Conservation (phyloP, 2,329 filamentous ascomycete genomes). For the Fusarium longipes region DNA sequence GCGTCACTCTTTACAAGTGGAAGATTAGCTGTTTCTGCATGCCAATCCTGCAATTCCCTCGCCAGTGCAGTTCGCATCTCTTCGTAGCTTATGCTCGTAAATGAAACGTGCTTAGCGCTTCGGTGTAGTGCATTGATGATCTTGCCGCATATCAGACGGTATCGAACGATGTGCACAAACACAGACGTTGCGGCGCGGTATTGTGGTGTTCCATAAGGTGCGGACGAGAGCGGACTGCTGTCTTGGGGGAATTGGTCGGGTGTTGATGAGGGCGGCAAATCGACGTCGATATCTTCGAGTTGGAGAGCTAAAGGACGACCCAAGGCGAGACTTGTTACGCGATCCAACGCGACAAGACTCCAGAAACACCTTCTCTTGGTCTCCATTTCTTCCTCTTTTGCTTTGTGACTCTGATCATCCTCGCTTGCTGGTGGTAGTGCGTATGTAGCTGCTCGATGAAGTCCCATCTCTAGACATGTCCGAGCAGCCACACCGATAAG, state of each 20-base stretch:
- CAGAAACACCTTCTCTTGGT: conserved; percentile 56
- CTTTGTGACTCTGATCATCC: not conserved
- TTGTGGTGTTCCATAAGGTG: conserved; percentile 39
- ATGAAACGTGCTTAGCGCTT: conserved; percentile 34
- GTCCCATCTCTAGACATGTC: conserved; percentile 55
- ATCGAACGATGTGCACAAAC: conserved; percentile 55
- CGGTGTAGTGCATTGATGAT: conserved; percentile 52
- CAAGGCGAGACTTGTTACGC: conserved; percentile 52
- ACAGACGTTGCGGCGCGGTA: conserved; percentile 47
- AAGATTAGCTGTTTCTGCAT: conserved; percentile 43
- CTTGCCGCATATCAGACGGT: conserved; percentile 55
- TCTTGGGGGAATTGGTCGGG: conserved; percentile 37
- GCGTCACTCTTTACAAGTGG: conserved; percentile 45
- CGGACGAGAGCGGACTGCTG: conserved; percentile 22
- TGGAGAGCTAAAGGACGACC: conserved; percentile 55
- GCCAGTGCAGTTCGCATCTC: conserved; percentile 39
- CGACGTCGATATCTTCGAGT: conserved; percentile 55
- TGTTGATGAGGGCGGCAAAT: conserved; percentile 45
- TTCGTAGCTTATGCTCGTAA: conserved; percentile 21
- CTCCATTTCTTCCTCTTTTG: conserved; percentile 47
- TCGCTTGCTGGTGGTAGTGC: conserved; percentile 10
- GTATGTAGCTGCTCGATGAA: conserved; percentile 55
- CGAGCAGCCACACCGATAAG: conserved; percentile 56
- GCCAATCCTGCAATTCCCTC: conserved; percentile 50
- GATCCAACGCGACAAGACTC: conserved; percentile 55